Percentiles rank a stretch among this genome's conserved stretches.
Conservation (phyloP, 495 filamentous ascomycete species). For the Trichoderma gamsii region DNA sequence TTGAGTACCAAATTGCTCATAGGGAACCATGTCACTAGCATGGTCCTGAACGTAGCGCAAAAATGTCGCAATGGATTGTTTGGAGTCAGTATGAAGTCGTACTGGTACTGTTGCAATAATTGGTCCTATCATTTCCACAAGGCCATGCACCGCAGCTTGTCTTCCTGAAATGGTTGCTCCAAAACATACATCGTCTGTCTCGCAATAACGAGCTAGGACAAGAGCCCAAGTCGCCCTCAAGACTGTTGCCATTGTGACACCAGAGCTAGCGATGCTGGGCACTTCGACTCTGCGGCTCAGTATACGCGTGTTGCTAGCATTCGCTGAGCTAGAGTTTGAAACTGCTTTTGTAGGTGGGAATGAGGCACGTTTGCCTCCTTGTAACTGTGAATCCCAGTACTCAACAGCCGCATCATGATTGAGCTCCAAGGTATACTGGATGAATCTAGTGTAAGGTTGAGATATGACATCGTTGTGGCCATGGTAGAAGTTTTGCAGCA, state of each 20-base stretch:
- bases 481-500: background rate
- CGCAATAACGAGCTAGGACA: slow-evolving; percentile 31
- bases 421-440: background rate
- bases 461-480: background rate
- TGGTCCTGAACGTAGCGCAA: slow-evolving; percentile 42
- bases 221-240: slow-evolving; percentile 43
- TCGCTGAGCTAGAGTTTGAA: background rate
- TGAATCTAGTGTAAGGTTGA: background rate
- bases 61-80: slow-evolving; percentile 42
- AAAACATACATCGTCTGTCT: slow-evolving; percentile 40
- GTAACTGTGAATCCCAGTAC: background rate
- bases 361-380: background rate
- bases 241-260: slow-evolving; percentile 29
- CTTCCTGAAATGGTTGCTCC: slow-evolving; percentile 45
- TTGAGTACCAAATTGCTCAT: slow-evolving; percentile 39
- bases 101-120: slow-evolving; percentile 55
- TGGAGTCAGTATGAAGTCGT: slow-evolving; percentile 32
- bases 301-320: background rate
- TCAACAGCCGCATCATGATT: background rate
- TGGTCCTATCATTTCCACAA: slow-evolving; percentile 47
- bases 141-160: slow-evolving; percentile 36
- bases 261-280: slow-evolving; percentile 31
- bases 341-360: slow-evolving; percentile 14
- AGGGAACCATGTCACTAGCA: slow-evolving; percentile 19
- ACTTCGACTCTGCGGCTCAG: background rate